These are phyloP conservation scores for Saprolegnia diclina DNA, from an alignment of 352 stramenopile genomes.

Conservation along the genomic window DNA sequence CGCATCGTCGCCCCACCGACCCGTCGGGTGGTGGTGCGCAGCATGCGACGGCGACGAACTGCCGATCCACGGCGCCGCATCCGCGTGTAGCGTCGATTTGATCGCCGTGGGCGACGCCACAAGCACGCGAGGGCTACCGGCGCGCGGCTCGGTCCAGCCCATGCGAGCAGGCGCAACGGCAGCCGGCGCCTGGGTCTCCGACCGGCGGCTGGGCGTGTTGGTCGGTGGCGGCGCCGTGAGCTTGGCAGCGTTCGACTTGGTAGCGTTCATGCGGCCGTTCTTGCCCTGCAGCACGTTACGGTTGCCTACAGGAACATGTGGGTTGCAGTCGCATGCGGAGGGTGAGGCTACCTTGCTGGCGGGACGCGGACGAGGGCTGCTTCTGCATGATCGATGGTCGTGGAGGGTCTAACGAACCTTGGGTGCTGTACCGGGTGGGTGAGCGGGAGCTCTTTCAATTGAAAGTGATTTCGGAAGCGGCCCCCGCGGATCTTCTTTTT, in stretches of 20 bases:
- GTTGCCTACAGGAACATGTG: constrained; percentile 6
- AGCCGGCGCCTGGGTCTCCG: constrained; percentile 45
- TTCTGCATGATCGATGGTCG: constrained; percentile 11
- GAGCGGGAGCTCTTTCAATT: constrained; percentile 4
- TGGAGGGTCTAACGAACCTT: background rate
- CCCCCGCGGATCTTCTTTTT: background rate
- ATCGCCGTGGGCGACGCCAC: background rate
- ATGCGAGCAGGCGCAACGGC: constrained; percentile 32
- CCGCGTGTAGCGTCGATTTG: background rate
- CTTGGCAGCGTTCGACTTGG: constrained; percentile 22
- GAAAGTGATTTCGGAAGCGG: background rate
- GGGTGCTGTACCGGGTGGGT: background rate
- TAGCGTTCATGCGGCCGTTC: constrained; percentile 11
- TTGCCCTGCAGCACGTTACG: constrained; percentile 17
- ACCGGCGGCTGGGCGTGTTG: constrained; percentile 71
- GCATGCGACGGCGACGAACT: background rate
- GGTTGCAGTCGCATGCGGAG: background rate
- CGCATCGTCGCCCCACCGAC: constrained; percentile 67
- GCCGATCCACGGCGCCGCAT: background rate
- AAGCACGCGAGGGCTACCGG: background rate
- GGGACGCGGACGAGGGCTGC: background rate
- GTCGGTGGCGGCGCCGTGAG: constrained; percentile 52
- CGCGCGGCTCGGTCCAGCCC: constrained; percentile 32
- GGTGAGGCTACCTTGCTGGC: background rate
- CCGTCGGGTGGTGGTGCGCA: constrained; percentile 20